These are phyloP conservation scores for Boletellus sp. DNA, from an alignment of 1,284 basidiomycete species.

Conservation along the genomic window DNA sequence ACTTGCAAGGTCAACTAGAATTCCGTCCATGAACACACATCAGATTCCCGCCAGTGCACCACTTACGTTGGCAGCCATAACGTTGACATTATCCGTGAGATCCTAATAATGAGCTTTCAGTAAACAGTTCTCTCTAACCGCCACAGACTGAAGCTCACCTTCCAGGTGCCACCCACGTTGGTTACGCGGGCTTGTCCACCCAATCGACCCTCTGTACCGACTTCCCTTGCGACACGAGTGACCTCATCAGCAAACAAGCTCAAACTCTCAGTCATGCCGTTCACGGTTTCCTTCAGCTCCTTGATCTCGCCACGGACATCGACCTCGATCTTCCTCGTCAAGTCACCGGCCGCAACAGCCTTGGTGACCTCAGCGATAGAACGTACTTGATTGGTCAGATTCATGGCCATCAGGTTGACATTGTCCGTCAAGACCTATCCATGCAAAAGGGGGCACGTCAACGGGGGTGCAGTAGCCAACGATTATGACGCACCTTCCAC, in stretches of 20 bases:
- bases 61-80: constrained; percentile 80
- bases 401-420: constrained; percentile 89
- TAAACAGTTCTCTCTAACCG: not conserved
- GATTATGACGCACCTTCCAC: constrained; percentile 68
- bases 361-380: constrained; percentile 85
- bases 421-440: constrained; percentile 68
- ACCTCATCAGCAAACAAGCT: constrained; percentile 88
- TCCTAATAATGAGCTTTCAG: constrained; percentile 41
- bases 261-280: constrained; percentile 87
- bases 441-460: constrained; percentile 2
- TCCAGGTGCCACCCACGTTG: constrained; percentile 97
- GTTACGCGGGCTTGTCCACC: constrained; percentile 86
- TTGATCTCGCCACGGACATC: constrained; percentile 89
- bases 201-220: constrained; percentile 87
- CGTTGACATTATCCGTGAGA: constrained; percentile 91
- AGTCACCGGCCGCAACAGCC: constrained; percentile 85
- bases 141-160: constrained; percentile 48
- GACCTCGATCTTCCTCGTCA: constrained; percentile 88
- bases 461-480: not conserved
- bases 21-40: constrained; percentile 3
- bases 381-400: constrained; percentile 89
- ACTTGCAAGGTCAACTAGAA: constrained; percentile 88
- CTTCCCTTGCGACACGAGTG: constrained; percentile 83
- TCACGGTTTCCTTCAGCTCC: constrained; percentile 84
- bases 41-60: not conserved